A percentile compares a stretch with the other conserved stretches of the same genome.
phyloP scores from a whole-genome alignment of 2,329 filamentous ascomycete genomes.

The Trichoderma sp. region DNA sequence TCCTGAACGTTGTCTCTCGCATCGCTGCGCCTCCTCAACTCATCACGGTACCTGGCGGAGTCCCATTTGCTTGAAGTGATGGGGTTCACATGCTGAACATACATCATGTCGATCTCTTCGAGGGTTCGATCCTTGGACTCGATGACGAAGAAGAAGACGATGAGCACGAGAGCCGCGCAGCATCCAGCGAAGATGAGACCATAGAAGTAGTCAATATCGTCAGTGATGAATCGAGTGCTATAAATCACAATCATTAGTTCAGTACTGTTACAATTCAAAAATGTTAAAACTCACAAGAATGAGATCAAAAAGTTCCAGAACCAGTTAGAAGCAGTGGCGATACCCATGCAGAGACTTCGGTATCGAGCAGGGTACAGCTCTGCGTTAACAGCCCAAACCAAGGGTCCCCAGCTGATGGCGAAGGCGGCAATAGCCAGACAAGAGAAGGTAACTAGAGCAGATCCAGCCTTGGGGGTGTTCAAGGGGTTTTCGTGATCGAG shows the following conservation, averaged over 20 bases:
- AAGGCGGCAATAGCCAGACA: constrained; percentile 16
- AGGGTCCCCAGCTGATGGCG: constrained; percentile 9
- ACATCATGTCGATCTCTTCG: constrained; percentile 19
- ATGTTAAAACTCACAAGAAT: constrained; percentile 2
- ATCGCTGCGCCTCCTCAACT: neutral
- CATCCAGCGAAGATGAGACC: constrained; percentile 16
- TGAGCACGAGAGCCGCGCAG: constrained; percentile 1
- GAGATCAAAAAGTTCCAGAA: constrained; percentile 20
- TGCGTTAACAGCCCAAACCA: constrained; percentile 11
- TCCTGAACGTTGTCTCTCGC: neutral
- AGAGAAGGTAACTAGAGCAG: constrained; percentile 8
- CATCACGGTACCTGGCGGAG: neutral
- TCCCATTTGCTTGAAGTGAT: constrained; percentile 8
- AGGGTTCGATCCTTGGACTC: constrained; percentile 15
- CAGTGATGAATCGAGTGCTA: constrained; percentile 10
- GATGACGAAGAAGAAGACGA: constrained; percentile 17
- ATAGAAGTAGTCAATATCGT: constrained; percentile 11
- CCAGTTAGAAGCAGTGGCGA: constrained; percentile 13
- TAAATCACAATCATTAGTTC: neutral
- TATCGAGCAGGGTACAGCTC: constrained; percentile 13
- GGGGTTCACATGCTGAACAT: constrained; percentile 6
- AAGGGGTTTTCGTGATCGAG: constrained; percentile 12
- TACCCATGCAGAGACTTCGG: constrained; percentile 12
- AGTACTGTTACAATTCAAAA: no score
- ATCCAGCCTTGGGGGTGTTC: constrained; percentile 16